These are phyloP conservation scores for Suillus weaverae DNA, from an alignment of 768 basidiomycete genomes.

Conservation along the genomic window DNA sequence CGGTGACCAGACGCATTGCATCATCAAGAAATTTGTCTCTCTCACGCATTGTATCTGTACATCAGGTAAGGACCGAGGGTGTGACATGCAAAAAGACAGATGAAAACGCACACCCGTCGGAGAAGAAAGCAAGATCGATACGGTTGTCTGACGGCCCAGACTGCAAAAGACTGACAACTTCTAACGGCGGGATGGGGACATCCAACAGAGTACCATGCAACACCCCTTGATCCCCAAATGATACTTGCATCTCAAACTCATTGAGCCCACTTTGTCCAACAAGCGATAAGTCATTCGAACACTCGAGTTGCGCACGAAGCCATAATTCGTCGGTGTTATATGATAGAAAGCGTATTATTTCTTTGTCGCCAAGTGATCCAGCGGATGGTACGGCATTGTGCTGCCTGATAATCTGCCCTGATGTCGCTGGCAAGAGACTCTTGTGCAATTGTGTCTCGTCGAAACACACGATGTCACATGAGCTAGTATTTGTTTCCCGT, in stretches of 20 bases:
- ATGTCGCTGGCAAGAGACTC: background rate
- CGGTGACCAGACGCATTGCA: conserved; percentile 62
- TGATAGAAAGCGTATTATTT: conserved; percentile 2
- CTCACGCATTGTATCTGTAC: conserved; percentile 55
- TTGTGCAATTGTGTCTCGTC: background rate
- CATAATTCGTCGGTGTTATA: background rate
- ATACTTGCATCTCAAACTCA: conserved; percentile 8
- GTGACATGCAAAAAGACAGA: background rate
- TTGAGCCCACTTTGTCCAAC: background rate
- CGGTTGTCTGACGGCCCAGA: conserved; percentile 67
- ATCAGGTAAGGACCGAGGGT: conserved; percentile 1
- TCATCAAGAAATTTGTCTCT: conserved; percentile 65
- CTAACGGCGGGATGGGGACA: conserved; percentile 43
- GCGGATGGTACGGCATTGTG: background rate
- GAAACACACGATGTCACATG: conserved; percentile 1
- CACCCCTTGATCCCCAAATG: conserved; percentile 1
- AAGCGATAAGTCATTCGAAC: conserved; percentile 25
- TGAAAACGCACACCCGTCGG: conserved; percentile 66
- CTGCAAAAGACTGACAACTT: conserved; percentile 54
- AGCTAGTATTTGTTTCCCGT: background rate
- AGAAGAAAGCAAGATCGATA: conserved; percentile 75
- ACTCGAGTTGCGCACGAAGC: conserved; percentile 21
- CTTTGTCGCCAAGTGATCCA: background rate
- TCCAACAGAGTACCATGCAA: conserved; percentile 5
- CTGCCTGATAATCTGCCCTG: background rate